Evolutionary conservation across 2,329 filamentous ascomycete species (phyloP).

Genomic region (Ophiostoma ulmi): DNA sequence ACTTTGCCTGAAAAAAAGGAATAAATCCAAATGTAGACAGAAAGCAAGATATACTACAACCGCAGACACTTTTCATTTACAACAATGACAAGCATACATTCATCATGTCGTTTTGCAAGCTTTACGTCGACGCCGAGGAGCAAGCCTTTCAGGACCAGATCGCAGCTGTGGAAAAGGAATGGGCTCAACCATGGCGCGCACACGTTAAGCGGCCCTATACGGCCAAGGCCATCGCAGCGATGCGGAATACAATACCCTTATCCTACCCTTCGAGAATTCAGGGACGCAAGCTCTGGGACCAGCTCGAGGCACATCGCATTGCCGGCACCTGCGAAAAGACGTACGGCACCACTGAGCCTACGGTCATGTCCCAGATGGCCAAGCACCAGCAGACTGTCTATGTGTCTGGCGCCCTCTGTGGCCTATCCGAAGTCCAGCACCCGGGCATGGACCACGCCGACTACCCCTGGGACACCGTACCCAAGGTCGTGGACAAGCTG

Average conservation of each 20-base stretch:
- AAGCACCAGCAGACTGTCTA: slow-evolving; percentile 39
- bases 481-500: slow-evolving; percentile 39
- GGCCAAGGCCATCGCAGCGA: slow-evolving; percentile 34
- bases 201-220: slow-evolving; percentile 35
- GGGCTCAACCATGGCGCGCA: slow-evolving; percentile 32
- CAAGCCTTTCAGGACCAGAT: slow-evolving; percentile 34
- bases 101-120: slow-evolving; percentile 26
- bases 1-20: background rate
- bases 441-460: slow-evolving; percentile 41
- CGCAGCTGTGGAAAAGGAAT: slow-evolving; percentile 35
- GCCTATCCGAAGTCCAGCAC: slow-evolving; percentile 36
- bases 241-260: slow-evolving; percentile 32
- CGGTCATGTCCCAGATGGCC: slow-evolving; percentile 36
- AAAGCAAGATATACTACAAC: background rate
- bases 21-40: background rate
- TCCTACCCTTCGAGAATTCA: slow-evolving; percentile 33
- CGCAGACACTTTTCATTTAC: background rate
- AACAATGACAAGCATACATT: background rate
- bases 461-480: slow-evolving; percentile 41
- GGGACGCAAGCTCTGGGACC: slow-evolving; percentile 36
- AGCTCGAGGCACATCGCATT: slow-evolving; percentile 34
- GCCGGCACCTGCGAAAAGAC: slow-evolving; percentile 37
- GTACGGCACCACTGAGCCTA: slow-evolving; percentile 38
- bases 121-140: slow-evolving; percentile 31
- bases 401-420: slow-evolving; percentile 39